These are phyloP conservation scores for Curvularia eragrostidis DNA, from an alignment of 2,329 filamentous ascomycete species.

Conservation along the genomic window DNA sequence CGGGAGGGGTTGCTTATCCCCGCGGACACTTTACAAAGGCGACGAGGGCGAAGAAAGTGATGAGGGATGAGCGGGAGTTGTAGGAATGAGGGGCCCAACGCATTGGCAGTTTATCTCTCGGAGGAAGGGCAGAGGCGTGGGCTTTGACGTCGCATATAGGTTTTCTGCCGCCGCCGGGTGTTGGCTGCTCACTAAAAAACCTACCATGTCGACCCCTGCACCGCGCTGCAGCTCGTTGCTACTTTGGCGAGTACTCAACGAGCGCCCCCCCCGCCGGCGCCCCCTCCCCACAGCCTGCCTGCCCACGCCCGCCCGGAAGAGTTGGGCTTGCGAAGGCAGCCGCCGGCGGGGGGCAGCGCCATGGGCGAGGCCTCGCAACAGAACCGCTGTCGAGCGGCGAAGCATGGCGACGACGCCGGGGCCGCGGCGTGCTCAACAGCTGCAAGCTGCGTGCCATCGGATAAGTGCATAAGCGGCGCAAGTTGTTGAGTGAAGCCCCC, in stretches of 20 bases:
- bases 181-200: constrained; percentile 37
- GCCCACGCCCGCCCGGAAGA: constrained; percentile 27
- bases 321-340: constrained; percentile 28
- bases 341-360: neutral
- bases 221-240: constrained; percentile 26
- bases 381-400: too few relatives aligned
- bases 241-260: constrained; percentile 37
- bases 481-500: constrained; percentile 16
- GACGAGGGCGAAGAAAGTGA: constrained; percentile 14
- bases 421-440: constrained; percentile 25
- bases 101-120: constrained; percentile 45
- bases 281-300: constrained; percentile 36
- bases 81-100: constrained; percentile 36
- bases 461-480: neutral
- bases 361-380: too few relatives aligned
- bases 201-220: constrained; percentile 40
- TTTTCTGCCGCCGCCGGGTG: constrained; percentile 35
- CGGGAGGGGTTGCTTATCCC: constrained; percentile 22
- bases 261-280: neutral
- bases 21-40: constrained; percentile 15
- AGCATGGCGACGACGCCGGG: constrained; percentile 7
- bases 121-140: constrained; percentile 25
- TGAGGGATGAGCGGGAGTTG: constrained; percentile 26
- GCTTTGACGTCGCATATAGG: constrained; percentile 37
- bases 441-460: constrained; percentile 16